Evolutionary conservation across 306 rosid genomes (phyloP).

Genomic region (Vachellia collinsii): DNA sequence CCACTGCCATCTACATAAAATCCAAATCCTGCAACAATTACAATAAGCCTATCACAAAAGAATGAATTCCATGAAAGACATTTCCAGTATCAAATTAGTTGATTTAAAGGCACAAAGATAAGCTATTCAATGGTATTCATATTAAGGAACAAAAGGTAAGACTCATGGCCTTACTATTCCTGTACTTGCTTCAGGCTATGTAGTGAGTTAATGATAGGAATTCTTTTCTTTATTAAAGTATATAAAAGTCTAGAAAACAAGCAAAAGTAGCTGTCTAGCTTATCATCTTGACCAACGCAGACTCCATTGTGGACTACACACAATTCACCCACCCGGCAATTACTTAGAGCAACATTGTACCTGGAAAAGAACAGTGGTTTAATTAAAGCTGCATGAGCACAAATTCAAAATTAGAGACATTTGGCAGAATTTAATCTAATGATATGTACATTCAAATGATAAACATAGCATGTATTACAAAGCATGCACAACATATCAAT

Average conservation of each 20-base stretch:
- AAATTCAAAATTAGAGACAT: constrained; percentile 24
- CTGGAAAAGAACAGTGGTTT: constrained; percentile 47
- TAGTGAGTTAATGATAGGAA: constrained; percentile 8
- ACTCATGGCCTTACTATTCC: not conserved
- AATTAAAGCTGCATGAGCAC: constrained; percentile 13
- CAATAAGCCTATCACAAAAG: constrained; percentile 13
- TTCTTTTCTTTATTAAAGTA: not conserved
- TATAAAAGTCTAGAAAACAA: constrained; percentile 16
- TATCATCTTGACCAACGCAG: constrained; percentile 98
- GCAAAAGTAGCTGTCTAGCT: constrained; percentile 31
- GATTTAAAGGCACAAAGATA: too few species aligned
- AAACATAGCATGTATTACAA: not conserved
- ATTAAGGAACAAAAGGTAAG: constrained; percentile 2
- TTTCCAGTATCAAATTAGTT: constrained; percentile 15
- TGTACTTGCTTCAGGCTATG: constrained; percentile 22
- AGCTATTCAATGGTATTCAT: constrained; percentile 9
- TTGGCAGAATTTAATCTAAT: constrained; percentile 23
- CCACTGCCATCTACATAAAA: constrained; percentile 78
- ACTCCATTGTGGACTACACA: constrained; percentile 88
- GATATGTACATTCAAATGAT: not conserved
- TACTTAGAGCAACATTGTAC: constrained; percentile 75
- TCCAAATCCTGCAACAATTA: constrained; percentile 73
- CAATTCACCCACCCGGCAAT: constrained; percentile 78
- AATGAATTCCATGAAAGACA: constrained; percentile 16
- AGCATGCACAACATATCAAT: constrained; percentile 6